These are phyloP conservation scores for Melanogaster broomeanus DNA, from an alignment of 768 basidiomycete species.

Conservation along the genomic window DNA sequence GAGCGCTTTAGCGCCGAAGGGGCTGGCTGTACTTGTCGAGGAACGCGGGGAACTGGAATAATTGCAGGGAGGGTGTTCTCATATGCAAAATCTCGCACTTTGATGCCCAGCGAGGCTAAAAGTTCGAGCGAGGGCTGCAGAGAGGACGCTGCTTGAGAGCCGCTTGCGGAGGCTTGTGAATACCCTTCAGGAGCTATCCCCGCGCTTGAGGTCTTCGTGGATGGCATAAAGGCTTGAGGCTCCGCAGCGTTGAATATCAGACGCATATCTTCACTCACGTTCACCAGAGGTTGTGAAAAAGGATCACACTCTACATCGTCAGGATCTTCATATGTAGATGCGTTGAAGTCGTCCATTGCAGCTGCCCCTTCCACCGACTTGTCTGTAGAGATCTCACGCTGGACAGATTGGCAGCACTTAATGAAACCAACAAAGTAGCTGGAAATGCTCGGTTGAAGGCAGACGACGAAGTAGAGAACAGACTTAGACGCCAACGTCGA, in stretches of 20 bases:
- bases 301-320: constrained; percentile 19
- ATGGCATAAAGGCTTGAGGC: constrained; percentile 35
- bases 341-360: background rate
- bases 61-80: constrained; percentile 68
- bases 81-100: constrained; percentile 65
- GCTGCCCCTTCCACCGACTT: constrained; percentile 3
- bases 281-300: constrained; percentile 24
- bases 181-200: constrained; percentile 6
- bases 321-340: constrained; percentile 3
- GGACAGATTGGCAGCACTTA: constrained; percentile 6
- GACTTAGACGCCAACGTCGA: background rate
- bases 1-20: constrained; percentile 39
- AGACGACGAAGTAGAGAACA: background rate
- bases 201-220: constrained; percentile 19
- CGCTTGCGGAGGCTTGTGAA: constrained; percentile 18
- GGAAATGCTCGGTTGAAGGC: constrained; percentile 1
- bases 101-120: constrained; percentile 38
- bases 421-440: background rate
- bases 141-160: constrained; percentile 5
- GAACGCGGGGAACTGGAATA: constrained; percentile 46
- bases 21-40: constrained; percentile 51
- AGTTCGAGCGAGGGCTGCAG: constrained; percentile 39
- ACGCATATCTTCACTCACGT: constrained; percentile 40
- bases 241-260: constrained; percentile 25
- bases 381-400: constrained; percentile 11